These are phyloP conservation scores for Endothia cerciana DNA, from an alignment of 2,329 filamentous ascomycete genomes.

Conservation along the genomic window DNA sequence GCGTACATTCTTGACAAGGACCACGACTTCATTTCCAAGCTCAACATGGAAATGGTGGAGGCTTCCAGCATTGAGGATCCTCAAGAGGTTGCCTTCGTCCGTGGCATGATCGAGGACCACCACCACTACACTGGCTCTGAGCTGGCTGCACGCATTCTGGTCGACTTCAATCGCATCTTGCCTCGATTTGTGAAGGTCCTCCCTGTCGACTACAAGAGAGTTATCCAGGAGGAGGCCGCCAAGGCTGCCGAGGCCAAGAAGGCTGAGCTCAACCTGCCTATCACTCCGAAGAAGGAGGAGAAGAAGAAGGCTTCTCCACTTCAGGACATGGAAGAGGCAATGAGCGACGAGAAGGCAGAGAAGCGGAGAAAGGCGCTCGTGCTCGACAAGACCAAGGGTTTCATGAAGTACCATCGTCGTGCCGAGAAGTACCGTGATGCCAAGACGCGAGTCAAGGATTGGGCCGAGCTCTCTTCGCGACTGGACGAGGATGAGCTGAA, in stretches of 20 bases:
- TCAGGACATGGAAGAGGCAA: slow-evolving; percentile 87
- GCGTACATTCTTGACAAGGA: slow-evolving; percentile 91
- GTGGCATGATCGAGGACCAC: slow-evolving; percentile 92
- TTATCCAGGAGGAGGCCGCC: slow-evolving; percentile 81
- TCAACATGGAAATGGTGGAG: slow-evolving; percentile 98
- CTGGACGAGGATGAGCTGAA: slow-evolving; percentile 94
- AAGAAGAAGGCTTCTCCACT: slow-evolving; percentile 74
- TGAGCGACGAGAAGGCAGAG: slow-evolving; percentile 81
- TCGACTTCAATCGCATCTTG: slow-evolving; percentile 93
- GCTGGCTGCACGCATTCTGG: slow-evolving; percentile 85
- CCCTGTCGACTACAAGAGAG: slow-evolving; percentile 94
- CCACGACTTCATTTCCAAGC: slow-evolving; percentile 87
- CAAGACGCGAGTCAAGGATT: slow-evolving; percentile 85
- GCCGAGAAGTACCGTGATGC: slow-evolving; percentile 90
- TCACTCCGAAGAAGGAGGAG: slow-evolving; percentile 69
- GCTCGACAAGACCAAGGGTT: slow-evolving; percentile 95
- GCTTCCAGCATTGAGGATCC: slow-evolving; percentile 82
- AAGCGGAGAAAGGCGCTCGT: slow-evolving; percentile 89
- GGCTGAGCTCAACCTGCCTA: slow-evolving; percentile 78
- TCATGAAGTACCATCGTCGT: slow-evolving; percentile 95
- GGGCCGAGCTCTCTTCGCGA: slow-evolving; percentile 86
- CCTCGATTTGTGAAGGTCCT: slow-evolving; percentile 92
- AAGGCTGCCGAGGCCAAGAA: slow-evolving; percentile 87
- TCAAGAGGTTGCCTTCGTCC: slow-evolving; percentile 85
- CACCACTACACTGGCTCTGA: slow-evolving; percentile 98